These are phyloP conservation scores for Cylindricascospora bacillispora DNA, from an alignment of 1,139 yeast species.

Conservation along the genomic window DNA sequence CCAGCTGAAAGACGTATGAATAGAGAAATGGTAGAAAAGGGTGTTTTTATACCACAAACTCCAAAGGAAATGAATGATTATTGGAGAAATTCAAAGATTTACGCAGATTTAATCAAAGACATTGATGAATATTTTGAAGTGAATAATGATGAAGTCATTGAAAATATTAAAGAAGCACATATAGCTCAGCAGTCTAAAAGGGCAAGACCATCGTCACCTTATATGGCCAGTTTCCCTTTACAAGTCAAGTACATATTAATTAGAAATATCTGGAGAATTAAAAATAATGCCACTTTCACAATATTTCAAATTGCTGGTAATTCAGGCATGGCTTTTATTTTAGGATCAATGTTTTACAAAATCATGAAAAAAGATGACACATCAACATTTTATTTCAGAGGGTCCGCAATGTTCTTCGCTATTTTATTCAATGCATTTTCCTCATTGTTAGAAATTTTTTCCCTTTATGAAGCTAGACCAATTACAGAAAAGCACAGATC, in stretches of 20 bases:
- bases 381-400: constrained; percentile 49
- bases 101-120: constrained; percentile 29
- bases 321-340: constrained; percentile 56
- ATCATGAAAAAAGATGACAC: constrained; percentile 31
- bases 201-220: constrained; percentile 43
- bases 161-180: constrained; percentile 36
- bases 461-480: constrained; percentile 61
- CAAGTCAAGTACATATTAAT: constrained; percentile 49
- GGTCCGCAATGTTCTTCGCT: constrained; percentile 67
- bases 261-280: constrained; percentile 51
- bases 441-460: constrained; percentile 59
- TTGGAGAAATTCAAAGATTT: constrained; percentile 57
- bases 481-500: constrained; percentile 70
- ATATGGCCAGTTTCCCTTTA: constrained; percentile 49
- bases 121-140: constrained; percentile 28
- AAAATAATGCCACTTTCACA: constrained; percentile 57
- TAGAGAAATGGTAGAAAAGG: constrained; percentile 27
- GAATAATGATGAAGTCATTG: constrained; percentile 6
- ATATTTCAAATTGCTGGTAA: constrained; percentile 49
- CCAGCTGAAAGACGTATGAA: constrained; percentile 50
- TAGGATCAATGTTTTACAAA: constrained; percentile 67
- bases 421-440: constrained; percentile 66
- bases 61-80: constrained; percentile 55
- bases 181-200: constrained; percentile 46
- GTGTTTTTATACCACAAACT: constrained; percentile 54